Evolutionary conservation across 129 eudicot species (phyloP).

Genomic region (Ambrosia trifida): DNA sequence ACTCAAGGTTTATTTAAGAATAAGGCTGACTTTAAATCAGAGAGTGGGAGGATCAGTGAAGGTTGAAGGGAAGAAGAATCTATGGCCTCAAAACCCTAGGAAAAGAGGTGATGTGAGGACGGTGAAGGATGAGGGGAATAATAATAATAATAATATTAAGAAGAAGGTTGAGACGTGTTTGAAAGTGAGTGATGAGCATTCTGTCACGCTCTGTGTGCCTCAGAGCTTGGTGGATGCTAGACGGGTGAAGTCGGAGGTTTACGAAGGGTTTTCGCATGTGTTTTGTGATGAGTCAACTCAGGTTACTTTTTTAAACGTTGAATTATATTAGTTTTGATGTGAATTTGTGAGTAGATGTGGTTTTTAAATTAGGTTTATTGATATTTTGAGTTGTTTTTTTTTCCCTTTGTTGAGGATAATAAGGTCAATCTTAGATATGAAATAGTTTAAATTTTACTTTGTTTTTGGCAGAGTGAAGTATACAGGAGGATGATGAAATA

Average conservation of each 20-base stretch:
- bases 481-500: too few relatives aligned
- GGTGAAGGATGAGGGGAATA: constrained; percentile 3
- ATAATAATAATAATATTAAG: constrained; percentile 6
- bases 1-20: constrained; percentile 62
- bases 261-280: constrained; percentile 73
- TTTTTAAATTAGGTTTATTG: too few relatives aligned
- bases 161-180: constrained; percentile 39
- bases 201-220: constrained; percentile 68
- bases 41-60: not conserved
- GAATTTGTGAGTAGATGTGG: not conserved
- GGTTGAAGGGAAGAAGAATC: constrained; percentile 39
- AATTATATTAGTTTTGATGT: not conserved
- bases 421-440: too few relatives aligned
- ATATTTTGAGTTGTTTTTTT: too few relatives aligned
- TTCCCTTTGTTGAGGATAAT: too few relatives aligned
- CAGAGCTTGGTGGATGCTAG: constrained; percentile 39
- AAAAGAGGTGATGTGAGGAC: constrained; percentile 24
- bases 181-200: constrained; percentile 48
- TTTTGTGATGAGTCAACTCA: constrained; percentile 65
- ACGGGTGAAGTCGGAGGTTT: constrained; percentile 61
- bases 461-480: constrained; percentile 49
- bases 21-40: constrained; percentile 44
- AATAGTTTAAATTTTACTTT: not conserved
- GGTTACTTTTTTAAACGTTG: constrained; percentile 32
- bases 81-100: constrained; percentile 66